Percentiles rank a stretch among this genome's conserved stretches.
phyloP scores from a whole-genome alignment of 495 filamentous ascomycete species.

The Daldinia decipiens region DNA sequence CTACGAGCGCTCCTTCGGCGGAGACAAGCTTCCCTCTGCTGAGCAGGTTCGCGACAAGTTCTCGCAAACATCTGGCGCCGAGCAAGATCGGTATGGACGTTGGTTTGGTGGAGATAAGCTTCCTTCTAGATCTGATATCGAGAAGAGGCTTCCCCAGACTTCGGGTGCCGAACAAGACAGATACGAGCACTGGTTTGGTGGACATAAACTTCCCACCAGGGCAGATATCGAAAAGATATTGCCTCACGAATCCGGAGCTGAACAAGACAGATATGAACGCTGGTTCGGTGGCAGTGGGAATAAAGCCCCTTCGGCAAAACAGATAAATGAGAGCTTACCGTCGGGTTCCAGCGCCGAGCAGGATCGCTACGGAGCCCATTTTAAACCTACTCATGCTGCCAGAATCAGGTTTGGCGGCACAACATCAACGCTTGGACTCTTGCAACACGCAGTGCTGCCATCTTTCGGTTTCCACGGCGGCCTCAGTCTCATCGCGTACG shows the following conservation, averaged over 20 bases:
- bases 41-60: slow-evolving; percentile 9
- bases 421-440: slow-evolving; percentile 31
- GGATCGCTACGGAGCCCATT: slow-evolving; percentile 33
- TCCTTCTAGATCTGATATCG: slow-evolving; percentile 30
- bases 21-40: slow-evolving; percentile 29
- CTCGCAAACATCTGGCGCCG: slow-evolving; percentile 22
- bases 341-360: slow-evolving; percentile 31
- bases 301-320: slow-evolving; percentile 3
- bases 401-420: slow-evolving; percentile 21
- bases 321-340: slow-evolving; percentile 27
- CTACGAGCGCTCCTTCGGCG: slow-evolving; percentile 33
- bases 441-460: slow-evolving; percentile 35
- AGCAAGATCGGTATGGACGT: slow-evolving; percentile 34
- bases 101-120: slow-evolving; percentile 40
- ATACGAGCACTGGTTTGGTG: slow-evolving; percentile 42
- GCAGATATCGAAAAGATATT: slow-evolving; percentile 36
- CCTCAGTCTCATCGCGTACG: slow-evolving; percentile 55
- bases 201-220: slow-evolving; percentile 36
- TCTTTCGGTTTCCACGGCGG: slow-evolving; percentile 36
- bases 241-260: slow-evolving; percentile 31
- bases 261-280: slow-evolving; percentile 38
- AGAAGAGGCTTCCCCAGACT: slow-evolving; percentile 29
- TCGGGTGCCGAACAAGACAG: slow-evolving; percentile 43
- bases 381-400: slow-evolving; percentile 7
- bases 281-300: slow-evolving; percentile 32